Evolutionary conservation across 441 rosid species (phyloP).

Genomic region (Manihot esculenta): DNA sequence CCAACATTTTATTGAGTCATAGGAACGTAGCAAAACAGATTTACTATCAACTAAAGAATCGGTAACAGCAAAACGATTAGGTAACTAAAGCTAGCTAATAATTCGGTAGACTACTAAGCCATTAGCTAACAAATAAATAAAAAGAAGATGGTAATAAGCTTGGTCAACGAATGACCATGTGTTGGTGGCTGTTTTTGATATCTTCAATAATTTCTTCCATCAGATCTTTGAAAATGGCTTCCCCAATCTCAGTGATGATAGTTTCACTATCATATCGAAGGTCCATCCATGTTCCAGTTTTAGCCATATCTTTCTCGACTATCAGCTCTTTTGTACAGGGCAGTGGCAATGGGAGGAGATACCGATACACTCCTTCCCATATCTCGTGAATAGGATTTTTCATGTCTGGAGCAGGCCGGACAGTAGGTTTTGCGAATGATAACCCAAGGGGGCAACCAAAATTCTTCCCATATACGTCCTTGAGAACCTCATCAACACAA

Average conservation of each 20-base stretch:
- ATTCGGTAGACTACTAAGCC: too few species aligned
- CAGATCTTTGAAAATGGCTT: conserved; percentile 63
- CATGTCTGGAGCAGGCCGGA: conserved; percentile 41
- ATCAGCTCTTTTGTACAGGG: conserved; percentile 70
- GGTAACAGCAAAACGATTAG: too few species aligned
- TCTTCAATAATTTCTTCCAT: too few species aligned
- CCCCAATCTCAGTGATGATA: conserved; percentile 51
- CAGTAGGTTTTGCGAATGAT: conserved; percentile 45
- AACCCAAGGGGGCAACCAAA: conserved; percentile 61
- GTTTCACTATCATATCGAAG: conserved; percentile 49
- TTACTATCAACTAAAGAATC: too few species aligned
- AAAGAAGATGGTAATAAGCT: too few species aligned
- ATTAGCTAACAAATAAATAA: too few species aligned
- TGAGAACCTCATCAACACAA: too few species aligned
- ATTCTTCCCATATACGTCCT: conserved; percentile 36
- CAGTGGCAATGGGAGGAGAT: conserved; percentile 58
- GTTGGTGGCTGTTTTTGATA: too few species aligned
- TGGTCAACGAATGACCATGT: too few species aligned
- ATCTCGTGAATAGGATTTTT: conserved; percentile 48
- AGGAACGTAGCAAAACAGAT: too few species aligned
- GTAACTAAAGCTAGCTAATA: too few species aligned
- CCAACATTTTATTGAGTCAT: too few species aligned
- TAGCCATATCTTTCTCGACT: conserved; percentile 69
- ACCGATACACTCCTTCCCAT: conserved; percentile 74
- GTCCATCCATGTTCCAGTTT: conserved; percentile 67